phyloP scores from a whole-genome alignment of 495 filamentous ascomycete species.

The Aspergillus taichungensis region DNA sequence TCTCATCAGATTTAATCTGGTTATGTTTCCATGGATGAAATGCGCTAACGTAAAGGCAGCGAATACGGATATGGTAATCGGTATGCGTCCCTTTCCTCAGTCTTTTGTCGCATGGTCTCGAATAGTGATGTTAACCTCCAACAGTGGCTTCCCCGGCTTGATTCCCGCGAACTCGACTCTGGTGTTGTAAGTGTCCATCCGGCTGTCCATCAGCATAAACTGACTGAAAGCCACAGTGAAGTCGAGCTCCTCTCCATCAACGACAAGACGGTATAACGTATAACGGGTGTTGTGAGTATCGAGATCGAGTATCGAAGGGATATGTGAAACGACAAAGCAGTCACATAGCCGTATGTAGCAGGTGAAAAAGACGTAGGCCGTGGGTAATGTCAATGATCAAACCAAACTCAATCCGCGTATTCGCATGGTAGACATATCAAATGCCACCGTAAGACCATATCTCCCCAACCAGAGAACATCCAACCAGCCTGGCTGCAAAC shows the following conservation, averaged over 20 bases:
- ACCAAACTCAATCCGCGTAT: too few relatives aligned
- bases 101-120: neutral
- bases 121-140: too few relatives aligned
- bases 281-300: neutral
- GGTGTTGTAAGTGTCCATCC: slow-evolving; percentile 40
- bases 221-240: slow-evolving; percentile 22
- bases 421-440: too few relatives aligned
- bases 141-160: slow-evolving; percentile 60
- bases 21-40: neutral
- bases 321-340: neutral
- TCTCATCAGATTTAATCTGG: neutral
- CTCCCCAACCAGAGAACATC: too few relatives aligned
- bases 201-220: neutral
- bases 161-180: slow-evolving; percentile 42
- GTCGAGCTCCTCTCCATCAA: slow-evolving; percentile 38
- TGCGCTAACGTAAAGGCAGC: slow-evolving; percentile 37
- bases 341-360: neutral
- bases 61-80: slow-evolving; percentile 70
- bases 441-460: too few relatives aligned
- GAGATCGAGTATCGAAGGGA: neutral
- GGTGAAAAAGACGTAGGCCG: too few relatives aligned
- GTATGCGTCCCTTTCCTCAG: slow-evolving; percentile 37
- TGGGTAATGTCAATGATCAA: too few relatives aligned
- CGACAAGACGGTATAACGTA: slow-evolving; percentile 21
- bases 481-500: too few relatives aligned